Evolutionary conservation across 352 stramenopile species (phyloP), one percentile per base, ranked within the genome.

Genomic region (Phytophthora vignae): DNA sequence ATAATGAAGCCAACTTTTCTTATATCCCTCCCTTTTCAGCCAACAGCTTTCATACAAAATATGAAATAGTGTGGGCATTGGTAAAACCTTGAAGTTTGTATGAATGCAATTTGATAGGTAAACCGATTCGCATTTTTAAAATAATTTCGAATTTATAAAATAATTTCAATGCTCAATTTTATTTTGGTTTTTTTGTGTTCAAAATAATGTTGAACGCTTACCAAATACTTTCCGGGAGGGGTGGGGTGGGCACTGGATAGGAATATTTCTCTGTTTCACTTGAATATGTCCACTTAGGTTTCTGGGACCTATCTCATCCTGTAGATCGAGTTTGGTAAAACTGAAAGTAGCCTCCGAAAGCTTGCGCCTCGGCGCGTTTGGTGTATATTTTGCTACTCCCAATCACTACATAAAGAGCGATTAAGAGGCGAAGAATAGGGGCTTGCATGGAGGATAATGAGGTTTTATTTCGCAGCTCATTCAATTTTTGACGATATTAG

Each of bases 1-100:
- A 38, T 53, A 67, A 72, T 76, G 53, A 68, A 64, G 27, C 64
- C 63, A 69, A 56, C 36, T 42, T 33, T 48, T 5, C 22, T 40
- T 14, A 40, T 21, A 63, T 31, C 42, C 50, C 44, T 55, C 52
- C 29, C 44, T 69, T 69, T 55, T 31, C 59, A 69, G 55, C 67
- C 67, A 74, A 44, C 42, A 61, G 55, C 22, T 46, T 63, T 60
- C 44, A 9, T 15, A 2, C 42, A 15, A 27, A 27, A 52, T 25
- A 52, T 52, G 46, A 10, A 15, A 52, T 52, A 27, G 46, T 9
- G 8, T 25, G 15, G 46, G n/a, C 27, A 15, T 9, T 49, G 11
- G 36, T 6, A 21, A 25, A 25, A 22, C 2, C 17, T 21, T 49
- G 42, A n/a, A 6, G 4, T 49, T 49, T 49, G 42, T 21, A 21